These are phyloP conservation scores for Polytolypa hystricis DNA, from an alignment of 2,329 filamentous ascomycete genomes.

Conservation along the genomic window DNA sequence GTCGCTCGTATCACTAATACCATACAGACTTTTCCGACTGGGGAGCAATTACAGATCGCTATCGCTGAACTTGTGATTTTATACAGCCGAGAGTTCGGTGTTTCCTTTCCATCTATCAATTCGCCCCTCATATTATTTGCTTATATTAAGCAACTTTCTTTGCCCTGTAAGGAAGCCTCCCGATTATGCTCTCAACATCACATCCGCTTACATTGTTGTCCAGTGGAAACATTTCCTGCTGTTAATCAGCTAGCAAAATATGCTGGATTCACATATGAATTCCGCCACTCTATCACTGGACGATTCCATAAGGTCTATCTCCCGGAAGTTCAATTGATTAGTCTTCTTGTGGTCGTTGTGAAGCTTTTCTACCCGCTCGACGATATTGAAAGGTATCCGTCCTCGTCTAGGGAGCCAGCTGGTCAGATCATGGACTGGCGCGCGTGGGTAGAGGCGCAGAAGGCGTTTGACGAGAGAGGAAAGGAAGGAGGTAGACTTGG, in stretches of 20 bases:
- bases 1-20: neutral
- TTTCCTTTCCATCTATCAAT: slow-evolving; percentile 65
- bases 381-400: slow-evolving; percentile 40
- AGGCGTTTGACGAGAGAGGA: slow-evolving; percentile 25
- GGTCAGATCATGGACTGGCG: slow-evolving; percentile 59
- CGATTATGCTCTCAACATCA: neutral
- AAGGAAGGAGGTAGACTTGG: slow-evolving; percentile 25
- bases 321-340: slow-evolving; percentile 65
- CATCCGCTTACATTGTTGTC: slow-evolving; percentile 9
- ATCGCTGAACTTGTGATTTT: slow-evolving; percentile 52
- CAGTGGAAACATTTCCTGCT: slow-evolving; percentile 36
- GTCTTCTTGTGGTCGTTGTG: slow-evolving; percentile 60
- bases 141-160: slow-evolving; percentile 57
- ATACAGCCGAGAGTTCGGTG: slow-evolving; percentile 56
- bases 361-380: slow-evolving; percentile 75
- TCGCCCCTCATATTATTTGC: slow-evolving; percentile 55
- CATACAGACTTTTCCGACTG: slow-evolving; percentile 32
- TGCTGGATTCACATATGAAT: slow-evolving; percentile 49
- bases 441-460: slow-evolving; percentile 50
- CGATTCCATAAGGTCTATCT: slow-evolving; percentile 40
- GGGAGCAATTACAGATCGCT: slow-evolving; percentile 52
- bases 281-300: slow-evolving; percentile 28
- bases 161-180: slow-evolving; percentile 51
- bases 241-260: slow-evolving; percentile 46
- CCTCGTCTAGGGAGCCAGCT: slow-evolving; percentile 44